phyloP scores from a whole-genome alignment of 2,329 filamentous ascomycete genomes.

The Domatiomyces catenatus region DNA sequence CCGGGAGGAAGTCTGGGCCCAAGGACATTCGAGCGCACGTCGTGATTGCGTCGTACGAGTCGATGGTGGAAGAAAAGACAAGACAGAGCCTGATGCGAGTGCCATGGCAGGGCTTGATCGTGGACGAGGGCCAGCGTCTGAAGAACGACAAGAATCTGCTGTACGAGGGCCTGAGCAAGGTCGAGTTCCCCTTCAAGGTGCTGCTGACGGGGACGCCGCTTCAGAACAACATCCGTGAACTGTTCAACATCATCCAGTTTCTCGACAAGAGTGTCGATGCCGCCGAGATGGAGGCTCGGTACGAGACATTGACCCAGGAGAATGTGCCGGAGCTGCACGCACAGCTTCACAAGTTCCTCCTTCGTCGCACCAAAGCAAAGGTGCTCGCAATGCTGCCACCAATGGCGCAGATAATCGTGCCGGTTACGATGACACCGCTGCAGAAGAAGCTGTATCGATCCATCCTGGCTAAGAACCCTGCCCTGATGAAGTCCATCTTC shows the following conservation, averaged over 20 bases:
- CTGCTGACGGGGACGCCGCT: conserved; percentile 79
- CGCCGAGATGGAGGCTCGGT: conserved; percentile 57
- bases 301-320: conserved; percentile 62
- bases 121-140: conserved; percentile 87
- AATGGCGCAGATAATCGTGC: conserved; percentile 87
- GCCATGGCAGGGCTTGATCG: conserved; percentile 73
- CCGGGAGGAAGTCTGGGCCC: conserved; percentile 16
- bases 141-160: conserved; percentile 83
- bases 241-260: conserved; percentile 96
- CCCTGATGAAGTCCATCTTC: conserved; percentile 78
- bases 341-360: conserved; percentile 58
- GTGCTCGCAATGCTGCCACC: conserved; percentile 84
- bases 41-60: conserved; percentile 90
- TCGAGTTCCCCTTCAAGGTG: conserved; percentile 69
- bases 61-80: conserved; percentile 58
- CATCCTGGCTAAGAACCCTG: conserved; percentile 78
- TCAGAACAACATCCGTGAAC: conserved; percentile 68
- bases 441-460: conserved; percentile 92
- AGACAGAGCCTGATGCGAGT: conserved; percentile 51
- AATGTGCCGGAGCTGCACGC: conserved; percentile 69
- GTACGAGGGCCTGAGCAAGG: conserved; percentile 55
- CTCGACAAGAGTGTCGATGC: conserved; percentile 61
- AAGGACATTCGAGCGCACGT: conserved; percentile 71
- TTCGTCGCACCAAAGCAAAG: conserved; percentile 71
- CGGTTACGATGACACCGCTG: conserved; percentile 83